Percentiles rank a stretch among this genome's conserved stretches.
Conservation (phyloP, 208 protist genomes). For the Crithidia bombi region DNA sequence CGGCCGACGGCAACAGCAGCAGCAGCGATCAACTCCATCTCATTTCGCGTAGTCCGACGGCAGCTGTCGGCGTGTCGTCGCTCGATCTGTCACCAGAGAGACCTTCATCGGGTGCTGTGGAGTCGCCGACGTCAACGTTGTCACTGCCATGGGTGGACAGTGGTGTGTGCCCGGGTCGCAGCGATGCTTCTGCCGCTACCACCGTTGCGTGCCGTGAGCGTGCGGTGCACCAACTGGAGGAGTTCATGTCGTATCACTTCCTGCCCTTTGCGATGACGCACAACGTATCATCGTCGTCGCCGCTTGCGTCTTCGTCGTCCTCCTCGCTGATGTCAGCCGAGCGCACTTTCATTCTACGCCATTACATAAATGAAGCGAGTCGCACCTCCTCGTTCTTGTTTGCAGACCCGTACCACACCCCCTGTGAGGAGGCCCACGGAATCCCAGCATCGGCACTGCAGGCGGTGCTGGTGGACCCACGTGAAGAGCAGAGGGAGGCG, state of each 20-base stretch:
- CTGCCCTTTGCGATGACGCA: constrained; percentile 65
- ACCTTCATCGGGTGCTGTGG: not conserved
- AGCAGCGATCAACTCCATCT: too few species aligned
- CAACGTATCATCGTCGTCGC: constrained; percentile 27
- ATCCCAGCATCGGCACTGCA: not conserved
- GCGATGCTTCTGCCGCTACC: not conserved
- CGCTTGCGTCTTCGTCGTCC: not conserved
- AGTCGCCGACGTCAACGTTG: not conserved
- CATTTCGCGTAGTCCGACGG: too few species aligned
- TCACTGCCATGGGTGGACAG: constrained; percentile 2
- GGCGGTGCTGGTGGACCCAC: constrained; percentile 66
- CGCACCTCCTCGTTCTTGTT: constrained; percentile 76
- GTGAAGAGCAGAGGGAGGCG: constrained; percentile 28
- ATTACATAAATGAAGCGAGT: constrained; percentile 79
- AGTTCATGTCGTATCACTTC: constrained; percentile 74
- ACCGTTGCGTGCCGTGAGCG: constrained; percentile 1
- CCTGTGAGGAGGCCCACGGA: not conserved
- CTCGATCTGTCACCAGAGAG: not conserved
- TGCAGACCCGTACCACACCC: constrained; percentile 31
- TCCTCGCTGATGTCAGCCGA: not conserved
- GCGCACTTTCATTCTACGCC: constrained; percentile 48
- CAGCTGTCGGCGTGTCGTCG: not conserved
- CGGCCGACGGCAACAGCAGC: too few species aligned
- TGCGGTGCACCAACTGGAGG: constrained; percentile 38
- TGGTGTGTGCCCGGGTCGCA: not conserved